Evolutionary conservation across 1,284 basidiomycete species (phyloP).

Genomic region (Puccinia novopanici): DNA sequence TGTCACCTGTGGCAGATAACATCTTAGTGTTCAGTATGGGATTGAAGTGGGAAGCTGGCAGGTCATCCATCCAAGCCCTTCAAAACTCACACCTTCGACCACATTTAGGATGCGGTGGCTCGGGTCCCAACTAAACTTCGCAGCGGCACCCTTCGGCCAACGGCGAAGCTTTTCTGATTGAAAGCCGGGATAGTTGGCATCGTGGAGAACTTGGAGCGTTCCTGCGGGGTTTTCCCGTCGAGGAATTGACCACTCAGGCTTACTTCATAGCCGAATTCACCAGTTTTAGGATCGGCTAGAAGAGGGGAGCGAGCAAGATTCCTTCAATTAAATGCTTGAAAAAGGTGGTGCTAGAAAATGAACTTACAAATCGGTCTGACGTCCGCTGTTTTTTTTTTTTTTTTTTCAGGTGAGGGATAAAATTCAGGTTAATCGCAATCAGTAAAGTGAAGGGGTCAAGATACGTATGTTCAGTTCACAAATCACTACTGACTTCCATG

Average conservation of each 20-base stretch:
- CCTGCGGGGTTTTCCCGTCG: neutral
- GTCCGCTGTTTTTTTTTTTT: neutral
- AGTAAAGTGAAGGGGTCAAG: neutral
- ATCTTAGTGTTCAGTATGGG: neutral
- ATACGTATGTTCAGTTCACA: neutral
- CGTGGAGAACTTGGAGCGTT: neutral
- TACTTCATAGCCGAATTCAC: slow-evolving; percentile 18
- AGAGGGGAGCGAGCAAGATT: too few species aligned
- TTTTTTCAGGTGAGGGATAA: neutral
- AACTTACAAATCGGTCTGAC: neutral
- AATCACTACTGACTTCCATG: neutral
- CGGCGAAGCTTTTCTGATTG: neutral
- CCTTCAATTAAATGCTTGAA: too few species aligned
- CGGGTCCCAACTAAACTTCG: neutral
- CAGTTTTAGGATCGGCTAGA: slow-evolving; percentile 24
- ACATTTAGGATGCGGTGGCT: slow-evolving; percentile 18
- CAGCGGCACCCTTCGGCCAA: neutral
- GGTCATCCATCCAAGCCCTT: neutral
- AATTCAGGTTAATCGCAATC: neutral
- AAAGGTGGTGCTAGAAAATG: neutral
- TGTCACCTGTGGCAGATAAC: neutral
- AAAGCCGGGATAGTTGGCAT: slow-evolving; percentile 20
- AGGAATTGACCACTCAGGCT: neutral
- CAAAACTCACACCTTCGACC: slow-evolving; percentile 20
- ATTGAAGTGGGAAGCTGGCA: neutral